phyloP scores from a whole-genome alignment of 768 basidiomycete species.

The Hirschioporus abietinus region DNA sequence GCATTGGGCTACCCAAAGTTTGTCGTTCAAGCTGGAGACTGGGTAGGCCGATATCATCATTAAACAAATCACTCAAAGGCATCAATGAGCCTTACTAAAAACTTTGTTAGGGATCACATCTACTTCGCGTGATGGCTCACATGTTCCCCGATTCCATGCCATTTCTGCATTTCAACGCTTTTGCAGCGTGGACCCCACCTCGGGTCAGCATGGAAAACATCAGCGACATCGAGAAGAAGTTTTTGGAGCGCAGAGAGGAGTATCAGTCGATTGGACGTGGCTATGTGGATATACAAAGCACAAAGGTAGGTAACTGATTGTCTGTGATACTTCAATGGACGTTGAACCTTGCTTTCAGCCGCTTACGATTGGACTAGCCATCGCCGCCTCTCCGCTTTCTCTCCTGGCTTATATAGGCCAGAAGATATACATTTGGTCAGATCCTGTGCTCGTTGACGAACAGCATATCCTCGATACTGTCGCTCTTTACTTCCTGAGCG shows the following conservation, averaged over 20 bases:
- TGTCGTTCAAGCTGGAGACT: conserved; percentile 15
- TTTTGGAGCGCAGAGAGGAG: conserved; percentile 8
- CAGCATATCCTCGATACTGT: conserved; percentile 15
- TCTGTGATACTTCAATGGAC: not conserved
- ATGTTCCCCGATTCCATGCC: conserved; percentile 11
- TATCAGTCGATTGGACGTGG: conserved; percentile 13
- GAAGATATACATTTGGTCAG: conserved; percentile 17
- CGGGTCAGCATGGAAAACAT: not conserved
- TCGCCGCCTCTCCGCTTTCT: conserved; percentile 14
- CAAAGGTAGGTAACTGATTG: conserved; percentile 7
- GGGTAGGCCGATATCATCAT: conserved; percentile 7
- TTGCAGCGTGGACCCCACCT: conserved; percentile 7
- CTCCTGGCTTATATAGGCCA: conserved; percentile 18
- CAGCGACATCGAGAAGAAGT: conserved; percentile 8
- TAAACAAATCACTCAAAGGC: not conserved
- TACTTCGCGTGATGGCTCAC: conserved; percentile 13
- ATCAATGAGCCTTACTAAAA: not conserved
- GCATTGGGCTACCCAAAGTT: conserved; percentile 14
- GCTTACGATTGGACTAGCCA: conserved; percentile 16
- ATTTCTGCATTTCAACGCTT: conserved; percentile 19
- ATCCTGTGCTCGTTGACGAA: conserved; percentile 11
- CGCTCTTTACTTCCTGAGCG: conserved; percentile 16
- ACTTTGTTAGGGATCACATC: conserved; percentile 12
- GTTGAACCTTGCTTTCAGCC: conserved; percentile 7
- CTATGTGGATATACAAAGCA: conserved; percentile 13